A percentile compares a stretch with the other conserved stretches of the same genome.
phyloP scores from a whole-genome alignment of 177 flowering plant genomes.

The Viscum album region DNA sequence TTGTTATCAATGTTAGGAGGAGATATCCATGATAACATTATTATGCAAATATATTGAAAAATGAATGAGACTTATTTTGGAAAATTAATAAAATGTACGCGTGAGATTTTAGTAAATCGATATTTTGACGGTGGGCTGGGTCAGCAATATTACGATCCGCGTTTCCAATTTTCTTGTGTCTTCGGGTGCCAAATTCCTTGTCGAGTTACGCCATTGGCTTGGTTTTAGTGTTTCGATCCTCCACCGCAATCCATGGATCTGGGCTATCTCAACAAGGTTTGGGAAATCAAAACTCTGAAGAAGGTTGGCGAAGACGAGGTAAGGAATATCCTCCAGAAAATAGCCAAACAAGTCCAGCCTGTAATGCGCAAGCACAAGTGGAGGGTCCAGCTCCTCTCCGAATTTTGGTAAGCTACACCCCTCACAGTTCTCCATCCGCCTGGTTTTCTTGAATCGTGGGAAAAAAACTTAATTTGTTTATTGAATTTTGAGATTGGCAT shows the following conservation, averaged over 20 bases:
- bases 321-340: slow-evolving; percentile 42
- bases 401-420: slow-evolving; percentile 48
- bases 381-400: slow-evolving; percentile 85
- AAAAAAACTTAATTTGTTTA: too few relatives aligned
- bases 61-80: too few relatives aligned
- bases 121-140: too few relatives aligned
- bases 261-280: slow-evolving; percentile 68
- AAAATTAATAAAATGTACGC: too few relatives aligned
- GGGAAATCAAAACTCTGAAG: slow-evolving; percentile 75
- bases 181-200: too few relatives aligned
- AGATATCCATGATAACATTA: too few relatives aligned
- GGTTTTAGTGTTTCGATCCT: background rate
- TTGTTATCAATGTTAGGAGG: too few relatives aligned
- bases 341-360: slow-evolving; percentile 91
- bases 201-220: background rate
- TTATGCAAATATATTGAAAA: too few relatives aligned
- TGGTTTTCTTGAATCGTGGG: background rate
- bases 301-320: slow-evolving; percentile 59
- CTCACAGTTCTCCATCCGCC: background rate
- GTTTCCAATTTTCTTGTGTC: too few relatives aligned
- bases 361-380: slow-evolving; percentile 79
- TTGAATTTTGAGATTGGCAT: too few relatives aligned
- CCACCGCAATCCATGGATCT: slow-evolving; percentile 32
- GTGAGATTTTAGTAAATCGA: too few relatives aligned
- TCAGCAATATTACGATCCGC: too few relatives aligned